Evolutionary conservation across 2,329 filamentous ascomycete species (phyloP), one percentile per base, ranked within the genome.

Genomic region (Penicillium decumbens): DNA sequence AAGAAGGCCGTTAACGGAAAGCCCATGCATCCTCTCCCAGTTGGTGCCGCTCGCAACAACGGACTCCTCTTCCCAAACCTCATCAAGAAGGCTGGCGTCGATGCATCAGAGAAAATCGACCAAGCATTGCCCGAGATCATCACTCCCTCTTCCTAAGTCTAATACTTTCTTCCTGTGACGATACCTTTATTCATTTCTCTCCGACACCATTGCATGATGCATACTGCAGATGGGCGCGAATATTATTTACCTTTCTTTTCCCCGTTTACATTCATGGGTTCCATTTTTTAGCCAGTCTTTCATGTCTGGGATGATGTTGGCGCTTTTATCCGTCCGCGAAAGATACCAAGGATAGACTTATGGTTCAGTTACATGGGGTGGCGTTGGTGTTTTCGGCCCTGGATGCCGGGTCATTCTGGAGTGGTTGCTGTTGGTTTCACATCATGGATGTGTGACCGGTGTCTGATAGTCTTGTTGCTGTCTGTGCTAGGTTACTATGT

Each of bases 321-420:
- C 7, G 4, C 44, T 40, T 50, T 50, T 35, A 50, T 52, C 40
- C 38, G 45, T 55, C 52, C 48, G 52, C 47, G 52, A 55, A 56
- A 65, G 66, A 69, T 69, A 68, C 65, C 66, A 68, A 53, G 53
- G 64, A 67, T 69, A 69, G 65, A 69, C 53, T 18, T 51, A 60
- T 53, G 53, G 54, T 54, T 52, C 49, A 25, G 20, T 54, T 60
- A 57, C 60, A 62, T 62, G 49, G 42, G 42, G 27, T 50, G 56
- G 58, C 47, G 56, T 53, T 50, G 57, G 57, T 53, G 58, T 60
- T 60, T 54, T 39, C 32, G 18, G 37, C 43, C 43, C 24, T 29
- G 45, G 41, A 43, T 45, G 48, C 35, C 39, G 47, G 57, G 44
- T 47, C 48, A 50, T 20, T 43, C 53, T 51, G 51, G 47, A 49